These are phyloP conservation scores for Metrosideros polymorpha DNA, from an alignment of 441 rosid genomes.

Conservation along the genomic window DNA sequence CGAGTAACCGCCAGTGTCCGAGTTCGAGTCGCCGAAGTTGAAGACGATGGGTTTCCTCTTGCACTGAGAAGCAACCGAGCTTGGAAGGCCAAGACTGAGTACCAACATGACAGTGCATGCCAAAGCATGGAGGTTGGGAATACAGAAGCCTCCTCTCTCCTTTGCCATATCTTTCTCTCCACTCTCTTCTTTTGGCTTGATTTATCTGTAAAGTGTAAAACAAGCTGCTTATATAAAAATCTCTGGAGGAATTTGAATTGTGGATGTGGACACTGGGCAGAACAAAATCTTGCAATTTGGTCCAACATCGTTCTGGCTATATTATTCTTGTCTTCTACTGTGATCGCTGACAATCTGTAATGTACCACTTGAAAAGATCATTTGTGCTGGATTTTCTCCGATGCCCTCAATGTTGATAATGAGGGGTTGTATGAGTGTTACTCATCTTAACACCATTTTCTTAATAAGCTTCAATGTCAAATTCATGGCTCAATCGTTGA, in stretches of 20 bases:
- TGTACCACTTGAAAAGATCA: not conserved
- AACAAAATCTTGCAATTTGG: not conserved
- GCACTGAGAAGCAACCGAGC: constrained; percentile 17
- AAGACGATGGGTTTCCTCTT: constrained; percentile 30
- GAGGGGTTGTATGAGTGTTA: not conserved
- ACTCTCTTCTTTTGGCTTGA: not conserved
- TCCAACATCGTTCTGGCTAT: not conserved
- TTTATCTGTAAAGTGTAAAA: not conserved
- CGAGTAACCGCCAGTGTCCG: constrained; percentile 46
- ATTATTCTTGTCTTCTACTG: not conserved
- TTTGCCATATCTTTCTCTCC: not conserved
- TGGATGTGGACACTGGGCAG: not conserved
- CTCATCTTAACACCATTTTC: not conserved
- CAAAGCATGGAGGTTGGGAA: not conserved
- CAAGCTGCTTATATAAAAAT: not conserved
- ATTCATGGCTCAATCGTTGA: not conserved
- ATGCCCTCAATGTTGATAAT: not conserved
- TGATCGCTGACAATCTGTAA: not conserved
- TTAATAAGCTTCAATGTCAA: not conserved
- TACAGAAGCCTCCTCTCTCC: not conserved
- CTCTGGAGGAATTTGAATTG: not conserved
- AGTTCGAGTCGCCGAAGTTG: constrained; percentile 61
- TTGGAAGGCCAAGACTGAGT: not conserved
- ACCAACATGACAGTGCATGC: not conserved
- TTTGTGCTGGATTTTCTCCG: not conserved